Evolutionary conservation across 2,329 filamentous ascomycete genomes (phyloP).

Genomic region (Aquanectria penicillioides): DNA sequence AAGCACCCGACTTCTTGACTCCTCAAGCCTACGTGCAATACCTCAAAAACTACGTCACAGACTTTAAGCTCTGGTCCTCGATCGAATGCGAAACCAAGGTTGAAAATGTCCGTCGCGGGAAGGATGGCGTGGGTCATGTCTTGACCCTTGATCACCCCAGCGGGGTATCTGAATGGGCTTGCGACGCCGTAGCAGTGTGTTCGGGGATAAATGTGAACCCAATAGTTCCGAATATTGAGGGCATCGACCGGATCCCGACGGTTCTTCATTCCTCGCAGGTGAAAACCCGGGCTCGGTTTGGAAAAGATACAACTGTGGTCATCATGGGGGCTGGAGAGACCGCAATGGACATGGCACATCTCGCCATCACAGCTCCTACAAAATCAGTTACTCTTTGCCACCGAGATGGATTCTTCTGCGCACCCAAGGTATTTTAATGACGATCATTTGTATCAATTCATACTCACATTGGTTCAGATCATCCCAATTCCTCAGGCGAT

Average conservation of each 20-base stretch:
- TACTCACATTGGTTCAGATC: constrained; percentile 29
- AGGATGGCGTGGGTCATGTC: constrained; percentile 19
- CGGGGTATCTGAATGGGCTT: constrained; percentile 42
- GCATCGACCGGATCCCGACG: constrained; percentile 47
- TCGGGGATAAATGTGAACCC: constrained; percentile 56
- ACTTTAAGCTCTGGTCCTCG: constrained; percentile 49
- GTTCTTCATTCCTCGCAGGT: constrained; percentile 56
- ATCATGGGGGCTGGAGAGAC: constrained; percentile 58
- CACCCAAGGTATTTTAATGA: constrained; percentile 50
- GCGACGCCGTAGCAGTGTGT: constrained; percentile 58
- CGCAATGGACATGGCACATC: constrained; percentile 55
- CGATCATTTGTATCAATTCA: accelerated
- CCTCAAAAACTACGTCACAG: constrained; percentile 51
- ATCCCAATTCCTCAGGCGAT: constrained; percentile 37
- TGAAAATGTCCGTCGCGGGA: constrained; percentile 33
- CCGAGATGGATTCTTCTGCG: constrained; percentile 57
- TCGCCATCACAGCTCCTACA: constrained; percentile 55
- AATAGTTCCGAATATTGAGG: constrained; percentile 50
- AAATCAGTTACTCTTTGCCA: constrained; percentile 56
- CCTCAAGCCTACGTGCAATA: constrained; percentile 54
- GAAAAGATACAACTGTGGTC: constrained; percentile 50
- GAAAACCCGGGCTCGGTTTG: constrained; percentile 55
- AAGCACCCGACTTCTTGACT: constrained; percentile 56
- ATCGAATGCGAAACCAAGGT: constrained; percentile 51
- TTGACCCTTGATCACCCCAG: constrained; percentile 19